phyloP scores from a whole-genome alignment of 2,329 filamentous ascomycete species.

The Atkinsonella hypoxylon region DNA sequence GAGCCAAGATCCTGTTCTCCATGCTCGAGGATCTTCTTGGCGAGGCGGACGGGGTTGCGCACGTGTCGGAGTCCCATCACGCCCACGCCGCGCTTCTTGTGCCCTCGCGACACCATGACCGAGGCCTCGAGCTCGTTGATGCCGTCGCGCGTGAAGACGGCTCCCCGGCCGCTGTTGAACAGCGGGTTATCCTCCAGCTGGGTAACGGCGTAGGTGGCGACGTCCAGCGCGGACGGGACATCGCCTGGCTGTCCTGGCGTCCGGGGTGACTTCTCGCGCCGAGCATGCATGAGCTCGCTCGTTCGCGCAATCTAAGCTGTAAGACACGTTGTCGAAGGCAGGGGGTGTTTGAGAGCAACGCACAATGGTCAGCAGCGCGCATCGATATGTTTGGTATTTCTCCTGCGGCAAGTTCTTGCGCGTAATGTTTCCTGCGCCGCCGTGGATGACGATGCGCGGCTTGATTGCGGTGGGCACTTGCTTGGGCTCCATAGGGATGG shows the following conservation, averaged over 20 bases:
- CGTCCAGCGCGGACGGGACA: conserved; percentile 53
- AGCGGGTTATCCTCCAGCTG: conserved; percentile 68
- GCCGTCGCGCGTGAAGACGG: conserved; percentile 76
- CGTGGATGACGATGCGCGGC: conserved; percentile 58
- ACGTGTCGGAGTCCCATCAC: conserved; percentile 62
- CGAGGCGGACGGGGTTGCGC: conserved; percentile 70
- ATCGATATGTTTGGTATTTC: conserved; percentile 45
- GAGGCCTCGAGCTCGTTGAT: conserved; percentile 78
- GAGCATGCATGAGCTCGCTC: conserved; percentile 32
- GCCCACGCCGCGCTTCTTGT: conserved; percentile 65
- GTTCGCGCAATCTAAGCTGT: conserved; percentile 31
- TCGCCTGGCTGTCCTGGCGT: conserved; percentile 7
- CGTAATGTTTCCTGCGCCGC: conserved; percentile 59
- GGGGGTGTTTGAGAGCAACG: conserved; percentile 3
- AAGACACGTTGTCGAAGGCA: background rate
- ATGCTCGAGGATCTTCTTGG: conserved; percentile 55
- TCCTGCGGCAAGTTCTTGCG: conserved; percentile 45
- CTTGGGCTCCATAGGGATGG: conserved; percentile 29
- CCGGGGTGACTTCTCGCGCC: background rate
- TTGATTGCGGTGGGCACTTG: conserved; percentile 16
- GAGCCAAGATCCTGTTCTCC: conserved; percentile 48
- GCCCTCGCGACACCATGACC: conserved; percentile 68
- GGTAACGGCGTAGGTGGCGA: conserved; percentile 62
- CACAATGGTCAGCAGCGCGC: conserved; percentile 51
- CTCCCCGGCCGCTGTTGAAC: conserved; percentile 76